Evolutionary conservation across 257 asterid genomes (phyloP), one percentile per base, ranked within the genome.

Genomic region (Linderniella brevidens): DNA sequence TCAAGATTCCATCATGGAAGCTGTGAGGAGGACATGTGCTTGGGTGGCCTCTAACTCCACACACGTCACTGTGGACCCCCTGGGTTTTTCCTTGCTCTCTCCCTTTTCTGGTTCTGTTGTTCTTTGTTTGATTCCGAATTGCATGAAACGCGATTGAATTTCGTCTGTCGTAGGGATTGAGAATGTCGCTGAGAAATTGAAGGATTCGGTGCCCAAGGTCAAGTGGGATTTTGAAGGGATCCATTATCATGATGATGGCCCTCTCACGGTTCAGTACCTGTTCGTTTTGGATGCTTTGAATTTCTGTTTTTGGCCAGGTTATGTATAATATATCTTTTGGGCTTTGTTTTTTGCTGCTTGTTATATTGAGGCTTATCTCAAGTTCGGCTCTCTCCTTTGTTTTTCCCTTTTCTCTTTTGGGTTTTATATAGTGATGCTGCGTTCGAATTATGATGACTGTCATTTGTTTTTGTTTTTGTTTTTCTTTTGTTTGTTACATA

Each of bases 221-320:
- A 88, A 81, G 54, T 90, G 99, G 96, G 69, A 90, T 73, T 85
- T 74, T 46, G 99, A 90, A 72, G 93, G 94, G 66, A 90, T 81
- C 63, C 99, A 90, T 56, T 90, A 71, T 66, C 82, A 79, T 53
- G 99, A 90, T 49, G 74, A 81, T 36, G 94, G 96, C 0, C 94
- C 99, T 37, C 88, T 85, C 15, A 81, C 96, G 37, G 94, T 90
- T 43, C 99, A 90, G 73, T 90, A 81, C 60, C 67, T 90, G 44
- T 60, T 90, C 46, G 96, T 90, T 50, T 69, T 90, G 79, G 99
- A 90, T 67, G 87, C 99, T 7, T 48, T 90, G 54, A 90, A 90
- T 69, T 90, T 90, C 78, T 90, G 99, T 52, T 90, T 90, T 56
- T 90, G 99, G 99, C 99, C 99, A n/a, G 99, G 98, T 88, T 63